Evolutionary conservation across 225 moss, liverwort and hornwort genomes (phyloP).

Genomic region (Neckera pumila): DNA sequence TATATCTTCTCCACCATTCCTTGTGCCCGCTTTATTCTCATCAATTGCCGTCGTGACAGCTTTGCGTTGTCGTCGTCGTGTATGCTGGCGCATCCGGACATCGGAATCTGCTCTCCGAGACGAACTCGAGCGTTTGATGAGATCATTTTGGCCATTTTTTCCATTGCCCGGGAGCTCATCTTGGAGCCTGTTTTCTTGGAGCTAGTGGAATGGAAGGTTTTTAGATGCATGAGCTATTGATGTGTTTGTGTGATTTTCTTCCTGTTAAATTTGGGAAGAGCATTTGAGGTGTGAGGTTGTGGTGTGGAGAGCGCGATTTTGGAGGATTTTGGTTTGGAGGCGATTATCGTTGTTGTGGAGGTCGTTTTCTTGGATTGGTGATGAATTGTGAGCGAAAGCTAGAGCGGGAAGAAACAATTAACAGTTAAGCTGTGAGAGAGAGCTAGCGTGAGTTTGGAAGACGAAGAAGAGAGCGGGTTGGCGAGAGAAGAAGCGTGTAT

Average conservation of each 20-base stretch:
- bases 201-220: background rate
- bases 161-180: background rate
- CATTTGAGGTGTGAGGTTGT: background rate
- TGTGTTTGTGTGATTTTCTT: background rate
- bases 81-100: background rate
- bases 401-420: background rate
- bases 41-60: background rate
- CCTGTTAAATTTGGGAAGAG: background rate
- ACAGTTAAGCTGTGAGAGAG: background rate
- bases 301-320: background rate
- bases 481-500: slow-evolving; percentile 37
- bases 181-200: background rate
- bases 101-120: background rate
- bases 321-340: background rate
- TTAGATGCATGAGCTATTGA: background rate
- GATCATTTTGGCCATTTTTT: background rate
- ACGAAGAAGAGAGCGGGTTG: slow-evolving; percentile 7
- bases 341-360: background rate
- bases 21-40: background rate
- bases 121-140: background rate
- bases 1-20: slow-evolving; percentile 6
- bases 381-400: slow-evolving; percentile 28
- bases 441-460: background rate
- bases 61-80: background rate
- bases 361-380: slow-evolving; percentile 7